Percentiles rank a stretch among this genome's conserved stretches.
phyloP scores from a whole-genome alignment of 2,329 filamentous ascomycete genomes.

The Fusarium ramigenum region DNA sequence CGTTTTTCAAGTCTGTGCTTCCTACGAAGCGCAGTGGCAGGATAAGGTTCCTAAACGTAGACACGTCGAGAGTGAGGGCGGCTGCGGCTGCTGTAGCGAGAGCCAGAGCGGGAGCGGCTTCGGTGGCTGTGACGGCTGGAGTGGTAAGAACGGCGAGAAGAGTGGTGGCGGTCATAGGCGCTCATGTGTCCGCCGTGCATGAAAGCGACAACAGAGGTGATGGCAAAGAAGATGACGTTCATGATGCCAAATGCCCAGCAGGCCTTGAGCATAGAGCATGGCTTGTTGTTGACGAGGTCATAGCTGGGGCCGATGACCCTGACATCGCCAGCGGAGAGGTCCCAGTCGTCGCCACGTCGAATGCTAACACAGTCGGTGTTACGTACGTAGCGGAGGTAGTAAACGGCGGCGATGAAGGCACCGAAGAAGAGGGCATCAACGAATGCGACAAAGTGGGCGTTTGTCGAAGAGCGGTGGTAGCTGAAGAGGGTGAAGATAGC shows the following conservation, averaged over 20 bases:
- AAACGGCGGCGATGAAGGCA: constrained; percentile 70
- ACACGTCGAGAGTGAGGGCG: constrained; percentile 60
- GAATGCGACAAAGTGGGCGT: constrained; percentile 69
- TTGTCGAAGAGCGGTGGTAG: constrained; percentile 69
- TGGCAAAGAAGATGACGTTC: constrained; percentile 81
- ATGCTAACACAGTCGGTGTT: constrained; percentile 74
- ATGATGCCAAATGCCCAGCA: constrained; percentile 91
- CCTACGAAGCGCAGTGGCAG: not conserved
- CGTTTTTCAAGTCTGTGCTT: constrained; percentile 2
- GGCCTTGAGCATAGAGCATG: constrained; percentile 92
- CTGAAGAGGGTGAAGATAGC: constrained; percentile 71
- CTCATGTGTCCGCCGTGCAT: constrained; percentile 64
- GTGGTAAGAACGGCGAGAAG: constrained; percentile 48
- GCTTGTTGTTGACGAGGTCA: constrained; percentile 71
- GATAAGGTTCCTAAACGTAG: constrained; percentile 53
- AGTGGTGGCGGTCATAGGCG: constrained; percentile 48
- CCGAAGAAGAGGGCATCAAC: constrained; percentile 71
- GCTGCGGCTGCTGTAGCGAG: constrained; percentile 53
- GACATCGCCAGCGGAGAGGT: constrained; percentile 69
- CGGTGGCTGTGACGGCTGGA: constrained; percentile 54
- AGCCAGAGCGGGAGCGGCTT: constrained; percentile 49
- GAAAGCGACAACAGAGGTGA: constrained; percentile 77
- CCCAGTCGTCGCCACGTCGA: constrained; percentile 58
- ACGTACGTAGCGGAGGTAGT: constrained; percentile 66
- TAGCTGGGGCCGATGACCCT: constrained; percentile 62